Percentiles rank a stretch among this genome's conserved stretches.
Conservation (phyloP, 768 basidiomycete species). For the Termitomyces sp. region DNA sequence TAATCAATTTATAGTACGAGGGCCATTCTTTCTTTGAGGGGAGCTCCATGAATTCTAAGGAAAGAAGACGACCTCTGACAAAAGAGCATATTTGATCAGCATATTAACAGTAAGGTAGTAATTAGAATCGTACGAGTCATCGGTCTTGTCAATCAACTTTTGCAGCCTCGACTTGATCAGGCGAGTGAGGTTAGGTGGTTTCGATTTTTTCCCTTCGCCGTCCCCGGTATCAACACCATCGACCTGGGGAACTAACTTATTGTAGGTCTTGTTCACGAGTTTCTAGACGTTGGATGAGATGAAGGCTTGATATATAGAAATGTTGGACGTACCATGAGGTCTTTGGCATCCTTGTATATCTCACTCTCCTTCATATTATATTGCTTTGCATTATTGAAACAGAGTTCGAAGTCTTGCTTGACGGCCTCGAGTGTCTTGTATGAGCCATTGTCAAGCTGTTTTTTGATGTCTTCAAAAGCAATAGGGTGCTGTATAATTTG, state of each 20-base stretch:
- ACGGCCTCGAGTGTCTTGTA: slow-evolving; percentile 66
- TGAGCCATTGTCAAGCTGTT: slow-evolving; percentile 51
- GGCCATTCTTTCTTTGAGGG: slow-evolving; percentile 78
- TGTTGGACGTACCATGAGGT: slow-evolving; percentile 55
- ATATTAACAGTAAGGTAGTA: background rate
- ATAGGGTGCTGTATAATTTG: slow-evolving; percentile 73
- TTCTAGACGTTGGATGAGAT: slow-evolving; percentile 27
- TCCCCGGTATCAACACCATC: slow-evolving; percentile 32
- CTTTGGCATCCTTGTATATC: slow-evolving; percentile 81
- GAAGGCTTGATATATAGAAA: background rate
- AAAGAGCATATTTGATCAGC: background rate
- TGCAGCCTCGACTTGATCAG: slow-evolving; percentile 64
- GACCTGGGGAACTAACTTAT: slow-evolving; percentile 36
- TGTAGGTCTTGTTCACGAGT: slow-evolving; percentile 43
- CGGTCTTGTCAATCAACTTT: slow-evolving; percentile 69
- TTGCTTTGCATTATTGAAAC: slow-evolving; percentile 75
- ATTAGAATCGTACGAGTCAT: slow-evolving; percentile 50
- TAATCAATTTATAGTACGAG: slow-evolving; percentile 73
- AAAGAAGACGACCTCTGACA: slow-evolving; percentile 58
- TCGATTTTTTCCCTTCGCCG: slow-evolving; percentile 46
- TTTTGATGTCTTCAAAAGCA: slow-evolving; percentile 85
- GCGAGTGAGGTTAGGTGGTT: slow-evolving; percentile 57
- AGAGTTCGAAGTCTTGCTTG: slow-evolving; percentile 66
- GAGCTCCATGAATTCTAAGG: slow-evolving; percentile 77
- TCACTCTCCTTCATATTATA: slow-evolving; percentile 78